Conservation (phyloP, 257 asterid species). For the Ajuga chamaepitys region DNA sequence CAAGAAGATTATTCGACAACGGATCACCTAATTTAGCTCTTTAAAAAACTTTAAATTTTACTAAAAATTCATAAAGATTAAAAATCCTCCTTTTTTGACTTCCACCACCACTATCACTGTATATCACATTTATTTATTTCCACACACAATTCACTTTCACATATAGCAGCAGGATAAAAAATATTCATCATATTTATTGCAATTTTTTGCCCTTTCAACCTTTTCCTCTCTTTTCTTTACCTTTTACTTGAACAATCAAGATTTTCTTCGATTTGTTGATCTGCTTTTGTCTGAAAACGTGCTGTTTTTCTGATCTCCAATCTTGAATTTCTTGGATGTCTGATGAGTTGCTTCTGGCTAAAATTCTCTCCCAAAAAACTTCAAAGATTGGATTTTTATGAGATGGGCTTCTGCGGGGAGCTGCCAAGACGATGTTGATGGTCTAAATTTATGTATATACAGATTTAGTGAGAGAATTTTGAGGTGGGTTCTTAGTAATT, state of each 20-base stretch:
- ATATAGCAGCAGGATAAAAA: slow-evolving; percentile 4
- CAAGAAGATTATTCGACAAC: slow-evolving; percentile 1
- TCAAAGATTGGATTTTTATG: slow-evolving; percentile 37
- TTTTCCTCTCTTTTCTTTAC: background rate
- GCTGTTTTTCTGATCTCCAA: slow-evolving; percentile 36
- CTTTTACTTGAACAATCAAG: slow-evolving; percentile 35
- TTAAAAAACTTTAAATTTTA: slow-evolving; percentile 20
- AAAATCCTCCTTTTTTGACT: slow-evolving; percentile 25
- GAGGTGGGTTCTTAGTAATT: slow-evolving; percentile 31
- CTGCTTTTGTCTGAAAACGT: slow-evolving; percentile 33
- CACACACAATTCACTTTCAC: slow-evolving; percentile 18
- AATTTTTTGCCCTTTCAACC: background rate
- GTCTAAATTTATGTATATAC: slow-evolving; percentile 14
- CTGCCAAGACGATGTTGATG: slow-evolving; percentile 26
- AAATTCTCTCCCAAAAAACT: slow-evolving; percentile 17
- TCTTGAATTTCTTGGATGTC: slow-evolving; percentile 30
- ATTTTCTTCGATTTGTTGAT: slow-evolving; percentile 47
- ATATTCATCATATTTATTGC: slow-evolving; percentile 6
- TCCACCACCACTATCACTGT: slow-evolving; percentile 29
- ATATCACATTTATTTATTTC: slow-evolving; percentile 22
- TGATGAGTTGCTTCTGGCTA: slow-evolving; percentile 35
- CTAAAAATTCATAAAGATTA: slow-evolving; percentile 22
- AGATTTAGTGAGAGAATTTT: slow-evolving; percentile 18
- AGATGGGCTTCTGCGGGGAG: slow-evolving; percentile 40
- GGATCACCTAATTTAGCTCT: slow-evolving; percentile 30